These are phyloP conservation scores for Nicotiana benthamiana DNA, from an alignment of 257 asterid species.

Conservation along the genomic window DNA sequence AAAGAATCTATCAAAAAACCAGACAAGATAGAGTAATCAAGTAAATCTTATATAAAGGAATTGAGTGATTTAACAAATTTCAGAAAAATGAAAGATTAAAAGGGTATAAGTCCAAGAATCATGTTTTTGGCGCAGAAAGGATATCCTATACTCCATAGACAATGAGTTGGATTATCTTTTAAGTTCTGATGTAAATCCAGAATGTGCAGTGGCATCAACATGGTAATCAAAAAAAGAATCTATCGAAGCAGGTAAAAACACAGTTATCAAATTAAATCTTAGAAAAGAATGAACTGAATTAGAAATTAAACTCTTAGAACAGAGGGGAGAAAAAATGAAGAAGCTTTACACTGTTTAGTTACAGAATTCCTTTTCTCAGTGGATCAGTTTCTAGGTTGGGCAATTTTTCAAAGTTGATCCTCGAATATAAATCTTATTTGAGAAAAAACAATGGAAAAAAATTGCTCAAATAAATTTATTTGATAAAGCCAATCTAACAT, in stretches of 20 bases:
- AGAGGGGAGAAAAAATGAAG: neutral
- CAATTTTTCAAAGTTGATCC: neutral
- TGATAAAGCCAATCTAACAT: neutral
- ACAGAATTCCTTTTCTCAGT: neutral
- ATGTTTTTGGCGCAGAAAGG: neutral
- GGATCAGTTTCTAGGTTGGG: neutral
- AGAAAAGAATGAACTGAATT: neutral
- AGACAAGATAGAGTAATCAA: neutral
- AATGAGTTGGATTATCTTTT: neutral
- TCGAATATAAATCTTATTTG: neutral
- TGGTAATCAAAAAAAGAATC: neutral
- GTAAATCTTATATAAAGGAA: neutral
- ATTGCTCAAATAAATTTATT: neutral
- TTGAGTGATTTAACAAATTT: neutral
- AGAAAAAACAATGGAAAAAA: neutral
- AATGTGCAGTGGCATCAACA: neutral
- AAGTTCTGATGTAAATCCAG: neutral
- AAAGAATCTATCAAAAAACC: neutral
- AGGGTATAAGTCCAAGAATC: neutral
- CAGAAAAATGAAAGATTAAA: neutral
- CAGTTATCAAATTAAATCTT: neutral
- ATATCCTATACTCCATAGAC: neutral
- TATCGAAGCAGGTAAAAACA: neutral
- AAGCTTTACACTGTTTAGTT: neutral
- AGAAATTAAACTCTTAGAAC: neutral